A percentile compares a stretch with the other conserved stretches of the same genome.
Evolutionary conservation across 2,329 filamentous ascomycete species (phyloP).

Genomic region (Cordyceps tenuipes): DNA sequence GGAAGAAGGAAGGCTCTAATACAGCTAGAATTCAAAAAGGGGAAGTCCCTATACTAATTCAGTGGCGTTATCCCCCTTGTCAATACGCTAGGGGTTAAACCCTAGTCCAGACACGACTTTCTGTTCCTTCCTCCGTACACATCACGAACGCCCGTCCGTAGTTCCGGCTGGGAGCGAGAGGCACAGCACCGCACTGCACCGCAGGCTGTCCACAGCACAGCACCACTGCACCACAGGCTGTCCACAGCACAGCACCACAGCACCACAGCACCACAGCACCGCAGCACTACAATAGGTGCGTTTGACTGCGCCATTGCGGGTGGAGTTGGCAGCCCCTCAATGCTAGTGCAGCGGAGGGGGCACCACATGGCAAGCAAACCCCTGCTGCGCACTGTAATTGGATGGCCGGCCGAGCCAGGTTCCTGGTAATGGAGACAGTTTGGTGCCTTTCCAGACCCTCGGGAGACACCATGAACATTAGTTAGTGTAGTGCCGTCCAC

Average conservation of each 20-base stretch:
- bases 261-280: no score
- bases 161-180: constrained; percentile 4
- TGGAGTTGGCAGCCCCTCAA: constrained; percentile 7
- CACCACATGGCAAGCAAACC: constrained; percentile 13
- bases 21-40: no score
- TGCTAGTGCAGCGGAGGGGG: not conserved
- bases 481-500: constrained; percentile 7
- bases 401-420: constrained; percentile 16
- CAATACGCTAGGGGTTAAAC: no score
- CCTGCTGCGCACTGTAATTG: constrained; percentile 8
- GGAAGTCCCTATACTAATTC: no score
- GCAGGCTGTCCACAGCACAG: no score
- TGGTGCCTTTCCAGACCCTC: constrained; percentile 26
- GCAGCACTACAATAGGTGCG: not conserved
- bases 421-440: constrained; percentile 19
- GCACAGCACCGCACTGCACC: not conserved
- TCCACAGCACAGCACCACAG: no score
- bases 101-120: no score
- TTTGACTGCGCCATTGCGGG: not conserved
- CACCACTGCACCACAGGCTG: no score
- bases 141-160: constrained; percentile 9
- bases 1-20: no score
- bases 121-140: no score
- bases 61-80: no score
- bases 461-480: constrained; percentile 21